Conservation (phyloP, 1,284 basidiomycete species). For the Naganishia liquefaciens region DNA sequence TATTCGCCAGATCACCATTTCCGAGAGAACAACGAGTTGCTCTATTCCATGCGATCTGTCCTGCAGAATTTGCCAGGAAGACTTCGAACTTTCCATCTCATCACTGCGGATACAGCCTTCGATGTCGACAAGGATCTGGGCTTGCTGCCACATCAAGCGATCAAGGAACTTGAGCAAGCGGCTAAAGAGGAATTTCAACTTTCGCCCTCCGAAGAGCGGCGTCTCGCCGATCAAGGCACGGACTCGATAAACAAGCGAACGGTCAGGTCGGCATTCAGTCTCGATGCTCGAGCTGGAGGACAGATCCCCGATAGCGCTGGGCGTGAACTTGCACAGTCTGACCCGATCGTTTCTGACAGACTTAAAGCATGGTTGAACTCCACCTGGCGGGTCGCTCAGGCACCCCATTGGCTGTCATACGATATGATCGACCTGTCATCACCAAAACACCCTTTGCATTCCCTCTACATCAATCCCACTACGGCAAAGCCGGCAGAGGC, state of each 20-base stretch:
- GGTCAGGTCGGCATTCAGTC: conserved; percentile 19
- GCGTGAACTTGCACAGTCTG: background rate
- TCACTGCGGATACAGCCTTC: conserved; percentile 47
- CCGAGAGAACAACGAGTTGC: conserved; percentile 49
- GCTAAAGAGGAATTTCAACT: conserved; percentile 18
- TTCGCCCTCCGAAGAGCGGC: background rate
- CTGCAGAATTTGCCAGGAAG: conserved; percentile 43
- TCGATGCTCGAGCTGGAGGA: conserved; percentile 2
- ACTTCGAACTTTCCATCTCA: conserved; percentile 45
- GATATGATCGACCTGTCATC: conserved; percentile 40
- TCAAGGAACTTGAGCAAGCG: conserved; percentile 36
- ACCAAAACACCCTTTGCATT: conserved; percentile 40
- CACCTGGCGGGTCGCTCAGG: conserved; percentile 46
- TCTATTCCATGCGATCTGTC: conserved; percentile 50
- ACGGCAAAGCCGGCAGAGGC: conserved; percentile 29
- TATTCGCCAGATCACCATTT: conserved; percentile 48
- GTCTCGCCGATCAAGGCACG: conserved; percentile 5
- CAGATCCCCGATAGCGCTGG: conserved; percentile 11
- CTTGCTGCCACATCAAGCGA: conserved; percentile 38
- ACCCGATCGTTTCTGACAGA: conserved; percentile 24
- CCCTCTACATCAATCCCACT: conserved; percentile 35
- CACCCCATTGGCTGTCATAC: conserved; percentile 49
- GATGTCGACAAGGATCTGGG: conserved; percentile 36
- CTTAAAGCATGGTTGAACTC: conserved; percentile 26
- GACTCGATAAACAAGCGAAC: conserved; percentile 1